Conservation (phyloP, 2,329 filamentous ascomycete species). For the Xylariaceae sp. region DNA sequence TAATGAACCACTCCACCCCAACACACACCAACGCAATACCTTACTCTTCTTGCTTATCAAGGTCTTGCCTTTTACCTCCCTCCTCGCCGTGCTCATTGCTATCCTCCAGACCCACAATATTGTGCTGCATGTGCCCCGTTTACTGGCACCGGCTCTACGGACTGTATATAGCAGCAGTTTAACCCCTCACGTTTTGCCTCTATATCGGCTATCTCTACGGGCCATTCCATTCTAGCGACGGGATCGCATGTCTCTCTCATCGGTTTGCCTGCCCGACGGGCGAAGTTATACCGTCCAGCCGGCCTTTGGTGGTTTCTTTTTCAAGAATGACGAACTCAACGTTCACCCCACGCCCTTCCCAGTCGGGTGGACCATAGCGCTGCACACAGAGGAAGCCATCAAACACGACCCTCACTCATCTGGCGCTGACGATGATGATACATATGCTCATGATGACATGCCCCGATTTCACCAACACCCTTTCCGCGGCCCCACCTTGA, state of each 20-base stretch:
- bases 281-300: constrained; percentile 75
- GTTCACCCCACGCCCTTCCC: constrained; percentile 67
- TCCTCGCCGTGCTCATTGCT: background rate
- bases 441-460: constrained; percentile 16
- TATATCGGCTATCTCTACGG: background rate
- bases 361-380: constrained; percentile 81
- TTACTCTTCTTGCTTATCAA: no score
- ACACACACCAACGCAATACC: no score
- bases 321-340: constrained; percentile 75
- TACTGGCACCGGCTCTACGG: background rate
- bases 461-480: constrained; percentile 46
- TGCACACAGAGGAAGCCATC: constrained; percentile 59
- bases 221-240: background rate
- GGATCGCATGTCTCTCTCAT: constrained; percentile 30
- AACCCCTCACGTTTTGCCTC: background rate
- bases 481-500: constrained; percentile 70
- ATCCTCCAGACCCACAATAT: background rate
- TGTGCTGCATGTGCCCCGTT: no score
- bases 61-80: no score
- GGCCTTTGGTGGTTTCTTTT: constrained; percentile 86
- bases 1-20: no score
- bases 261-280: constrained; percentile 77
- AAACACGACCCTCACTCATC: constrained; percentile 28
- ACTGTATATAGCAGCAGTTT: background rate
- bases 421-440: constrained; percentile 30